Evolutionary conservation across 164 flowering plant species (phyloP).

Genomic region (Annona squamosa): DNA sequence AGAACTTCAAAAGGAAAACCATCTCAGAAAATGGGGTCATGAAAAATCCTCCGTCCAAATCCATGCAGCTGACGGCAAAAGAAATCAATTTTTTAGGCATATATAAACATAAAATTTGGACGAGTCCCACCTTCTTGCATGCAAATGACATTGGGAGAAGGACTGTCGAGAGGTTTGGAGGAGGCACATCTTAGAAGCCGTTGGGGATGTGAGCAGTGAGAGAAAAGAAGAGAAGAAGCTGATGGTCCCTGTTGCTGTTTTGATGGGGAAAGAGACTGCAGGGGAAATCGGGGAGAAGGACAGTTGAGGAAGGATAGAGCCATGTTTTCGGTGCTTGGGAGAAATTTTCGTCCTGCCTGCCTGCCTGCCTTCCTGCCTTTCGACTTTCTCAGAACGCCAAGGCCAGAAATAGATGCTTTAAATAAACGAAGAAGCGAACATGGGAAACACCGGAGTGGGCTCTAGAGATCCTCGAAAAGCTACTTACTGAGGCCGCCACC

Average conservation of each 20-base stretch:
- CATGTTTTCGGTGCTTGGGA: not conserved
- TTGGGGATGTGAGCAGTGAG: not conserved
- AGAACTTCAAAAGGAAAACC: not conserved
- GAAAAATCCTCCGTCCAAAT: not conserved
- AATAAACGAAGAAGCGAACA: not conserved
- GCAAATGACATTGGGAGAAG: slow-evolving; percentile 11
- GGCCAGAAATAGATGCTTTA: no score
- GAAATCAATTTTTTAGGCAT: not conserved
- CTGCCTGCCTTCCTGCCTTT: not conserved
- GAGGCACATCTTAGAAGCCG: slow-evolving; percentile 10
- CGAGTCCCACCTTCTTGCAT: slow-evolving; percentile 22
- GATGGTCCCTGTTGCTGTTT: slow-evolving; percentile 6
- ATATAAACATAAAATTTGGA: not conserved
- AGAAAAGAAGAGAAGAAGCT: slow-evolving; percentile 3
- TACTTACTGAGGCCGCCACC: not conserved
- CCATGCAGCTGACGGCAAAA: not conserved
- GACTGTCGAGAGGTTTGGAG: slow-evolving; percentile 5
- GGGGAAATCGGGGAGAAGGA: slow-evolving; percentile 13
- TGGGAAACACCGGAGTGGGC: slow-evolving; percentile 16
- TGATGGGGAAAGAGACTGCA: slow-evolving; percentile 1
- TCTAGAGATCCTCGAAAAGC: slow-evolving; percentile 24
- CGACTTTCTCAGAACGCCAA: not conserved
- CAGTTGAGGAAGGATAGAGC: slow-evolving; percentile 14
- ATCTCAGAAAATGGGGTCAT: not conserved
- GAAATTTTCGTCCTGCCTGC: not conserved